These are phyloP conservation scores for Teratosphaeria pseudoeucalypti DNA, from an alignment of 2,329 filamentous ascomycete genomes.

Conservation along the genomic window DNA sequence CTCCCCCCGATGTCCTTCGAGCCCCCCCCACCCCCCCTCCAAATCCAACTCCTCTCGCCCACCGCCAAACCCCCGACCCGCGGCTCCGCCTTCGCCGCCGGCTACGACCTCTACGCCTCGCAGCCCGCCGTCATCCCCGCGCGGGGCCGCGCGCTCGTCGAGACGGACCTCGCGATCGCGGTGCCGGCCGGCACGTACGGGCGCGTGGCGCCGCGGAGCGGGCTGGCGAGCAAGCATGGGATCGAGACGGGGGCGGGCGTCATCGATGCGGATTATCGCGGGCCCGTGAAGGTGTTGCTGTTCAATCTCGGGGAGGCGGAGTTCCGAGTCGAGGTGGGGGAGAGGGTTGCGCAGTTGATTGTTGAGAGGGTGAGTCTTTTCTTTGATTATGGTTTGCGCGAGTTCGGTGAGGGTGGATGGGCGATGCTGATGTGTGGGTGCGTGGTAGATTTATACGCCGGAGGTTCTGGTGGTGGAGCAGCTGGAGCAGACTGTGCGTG, in stretches of 20 bases:
- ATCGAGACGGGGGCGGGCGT: slow-evolving; percentile 95
- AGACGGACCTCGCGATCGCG: slow-evolving; percentile 84
- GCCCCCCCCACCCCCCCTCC: slow-evolving; percentile 49
- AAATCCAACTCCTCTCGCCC: slow-evolving; percentile 78
- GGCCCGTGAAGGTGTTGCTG: slow-evolving; percentile 84
- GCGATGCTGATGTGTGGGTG: not conserved
- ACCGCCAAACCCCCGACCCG: slow-evolving; percentile 76
- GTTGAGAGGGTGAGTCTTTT: slow-evolving; percentile 57
- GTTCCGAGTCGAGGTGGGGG: slow-evolving; percentile 72
- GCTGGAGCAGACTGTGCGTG: slow-evolving; percentile 81
- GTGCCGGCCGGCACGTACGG: slow-evolving; percentile 88
- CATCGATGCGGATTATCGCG: slow-evolving; percentile 95
- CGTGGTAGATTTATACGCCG: slow-evolving; percentile 69
- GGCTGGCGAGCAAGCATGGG: slow-evolving; percentile 59
- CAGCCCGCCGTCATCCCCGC: slow-evolving; percentile 66
- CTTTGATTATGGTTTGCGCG: not conserved
- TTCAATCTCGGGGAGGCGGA: slow-evolving; percentile 84
- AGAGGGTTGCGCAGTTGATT: slow-evolving; percentile 87
- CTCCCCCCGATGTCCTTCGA: slow-evolving; percentile 21
- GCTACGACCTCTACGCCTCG: slow-evolving; percentile 81
- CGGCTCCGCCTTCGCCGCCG: slow-evolving; percentile 79
- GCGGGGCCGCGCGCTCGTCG: slow-evolving; percentile 73
- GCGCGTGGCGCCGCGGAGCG: slow-evolving; percentile 29
- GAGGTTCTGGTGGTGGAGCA: slow-evolving; percentile 82
- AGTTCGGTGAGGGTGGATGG: not conserved